These are phyloP conservation scores for Tricholoma terreum DNA, from an alignment of 768 basidiomycete species.

Conservation along the genomic window DNA sequence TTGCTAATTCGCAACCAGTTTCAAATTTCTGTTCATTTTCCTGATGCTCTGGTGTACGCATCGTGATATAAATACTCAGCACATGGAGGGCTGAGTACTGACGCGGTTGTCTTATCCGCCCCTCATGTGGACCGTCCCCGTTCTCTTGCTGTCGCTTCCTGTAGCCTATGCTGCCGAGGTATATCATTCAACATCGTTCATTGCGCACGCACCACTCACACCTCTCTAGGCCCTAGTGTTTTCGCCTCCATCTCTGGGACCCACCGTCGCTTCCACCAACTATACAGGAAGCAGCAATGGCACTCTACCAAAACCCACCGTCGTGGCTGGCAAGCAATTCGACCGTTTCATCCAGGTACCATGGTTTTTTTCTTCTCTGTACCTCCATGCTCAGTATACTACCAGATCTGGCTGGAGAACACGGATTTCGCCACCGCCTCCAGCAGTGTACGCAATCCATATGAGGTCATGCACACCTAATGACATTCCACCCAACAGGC, in stretches of 20 bases:
- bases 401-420: conserved; percentile 60
- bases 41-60: too few species aligned
- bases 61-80: too few species aligned
- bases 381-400: not conserved
- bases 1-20: too few species aligned
- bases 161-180: not conserved
- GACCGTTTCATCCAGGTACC: conserved; percentile 23
- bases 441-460: conserved; percentile 15
- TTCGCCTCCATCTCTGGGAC: not conserved
- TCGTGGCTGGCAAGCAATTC: conserved; percentile 26
- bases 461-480: not conserved
- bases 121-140: not conserved
- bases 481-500: conserved; percentile 4
- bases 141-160: not conserved
- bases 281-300: not conserved
- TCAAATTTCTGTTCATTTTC: too few species aligned
- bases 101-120: too few species aligned
- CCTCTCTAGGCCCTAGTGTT: not conserved
- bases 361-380: not conserved
- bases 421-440: conserved; percentile 42
- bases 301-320: not conserved
- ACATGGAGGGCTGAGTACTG: too few species aligned
- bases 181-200: not conserved
- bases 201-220: not conserved
- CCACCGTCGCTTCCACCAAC: not conserved